Base-by-base conservation (phyloP, 2,329 filamentous ascomycete species). In the Tetracladium maxilliforme region DNA sequence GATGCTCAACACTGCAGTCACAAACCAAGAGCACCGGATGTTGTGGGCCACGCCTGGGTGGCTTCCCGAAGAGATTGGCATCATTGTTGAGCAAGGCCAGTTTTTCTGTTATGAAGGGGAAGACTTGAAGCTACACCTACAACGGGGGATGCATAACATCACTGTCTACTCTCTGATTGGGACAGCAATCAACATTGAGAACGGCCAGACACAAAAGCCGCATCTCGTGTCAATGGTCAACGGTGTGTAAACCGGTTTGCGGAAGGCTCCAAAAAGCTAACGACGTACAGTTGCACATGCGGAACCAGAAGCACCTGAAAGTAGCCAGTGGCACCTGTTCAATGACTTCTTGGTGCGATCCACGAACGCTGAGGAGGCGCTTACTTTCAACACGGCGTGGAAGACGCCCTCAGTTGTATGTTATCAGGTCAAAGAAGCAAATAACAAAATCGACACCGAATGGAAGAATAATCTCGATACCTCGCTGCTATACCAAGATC, bases 91-190 rank as follows among this genome's bases (percentile, higher is more conserved):
- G 31, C 71, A 81, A 40, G 83, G 82, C n/a, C 81, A 92, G 42
- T 81, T 95, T 43, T 86, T 82, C 49, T 94, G 86, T 49, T 95
- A 84, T 35, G 86, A 98, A 49, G 87, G 90, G 3, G 77, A 92
- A 26, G 86, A 95, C 40, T 52, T 98, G 35, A 77, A 76, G 43
- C 53, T 80, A 23, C 81, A 90, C 38, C 53, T 92, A 13, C 76
- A 87, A 41, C 69, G 78, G 16, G 80, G 79, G 13, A 75, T 76
- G 6, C 79, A 86, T 30, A 75, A 78, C 25, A 79, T 95, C 24
- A 71, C 74, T 9, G 77, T 95, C 1, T 98, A 94, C 47, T 92
- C 93, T 30, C 60, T 98, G 14, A 73, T 94, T 9, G 90, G 90
- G 4, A 61, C 93, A 39, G 83, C 92, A 9, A 75, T 83, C 7